Evolutionary conservation across 371 early-diverging fungal species (phyloP).

Genomic region (Neoconidiobolus thromboides): DNA sequence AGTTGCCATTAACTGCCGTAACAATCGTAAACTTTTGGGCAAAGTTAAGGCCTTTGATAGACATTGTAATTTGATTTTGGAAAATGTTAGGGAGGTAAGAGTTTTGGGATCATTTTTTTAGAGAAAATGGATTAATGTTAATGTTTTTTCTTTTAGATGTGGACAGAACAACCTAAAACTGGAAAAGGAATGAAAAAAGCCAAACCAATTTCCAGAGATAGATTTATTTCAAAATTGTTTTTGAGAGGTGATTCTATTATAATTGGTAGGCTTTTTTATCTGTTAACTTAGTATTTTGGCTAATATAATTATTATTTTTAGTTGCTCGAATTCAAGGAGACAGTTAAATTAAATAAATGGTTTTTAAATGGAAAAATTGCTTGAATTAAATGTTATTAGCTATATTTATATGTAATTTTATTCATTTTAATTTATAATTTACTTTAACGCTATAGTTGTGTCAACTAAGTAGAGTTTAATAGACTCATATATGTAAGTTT

Average conservation of each 20-base stretch:
- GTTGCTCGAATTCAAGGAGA: not conserved
- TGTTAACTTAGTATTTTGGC: not conserved
- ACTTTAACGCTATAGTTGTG: no score
- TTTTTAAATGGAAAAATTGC: no score
- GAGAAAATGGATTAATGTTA: not conserved
- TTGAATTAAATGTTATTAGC: no score
- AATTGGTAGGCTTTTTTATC: conserved; percentile 26
- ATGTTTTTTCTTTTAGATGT: conserved; percentile 43
- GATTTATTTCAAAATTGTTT: conserved; percentile 96
- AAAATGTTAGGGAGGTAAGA: conserved; percentile 89
- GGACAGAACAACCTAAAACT: conserved; percentile 80
- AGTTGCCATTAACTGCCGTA: conserved; percentile 85
- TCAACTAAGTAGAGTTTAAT: no score
- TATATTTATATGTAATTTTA: no score
- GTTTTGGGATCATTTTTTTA: not conserved
- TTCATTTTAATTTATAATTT: no score
- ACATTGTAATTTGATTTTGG: conserved; percentile 97
- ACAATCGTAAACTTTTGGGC: conserved; percentile 91
- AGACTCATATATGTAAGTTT: no score
- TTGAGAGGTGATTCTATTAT: conserved; percentile 94
- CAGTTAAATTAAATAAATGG: no score
- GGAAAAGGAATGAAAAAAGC: conserved; percentile 80
- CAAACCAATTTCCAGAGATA: conserved; percentile 92
- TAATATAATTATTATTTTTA: not conserved
- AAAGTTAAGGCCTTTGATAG: conserved; percentile 97